Evolutionary conservation across 164 flowering plant species (phyloP).

Genomic region (Liriodendron chinense): DNA sequence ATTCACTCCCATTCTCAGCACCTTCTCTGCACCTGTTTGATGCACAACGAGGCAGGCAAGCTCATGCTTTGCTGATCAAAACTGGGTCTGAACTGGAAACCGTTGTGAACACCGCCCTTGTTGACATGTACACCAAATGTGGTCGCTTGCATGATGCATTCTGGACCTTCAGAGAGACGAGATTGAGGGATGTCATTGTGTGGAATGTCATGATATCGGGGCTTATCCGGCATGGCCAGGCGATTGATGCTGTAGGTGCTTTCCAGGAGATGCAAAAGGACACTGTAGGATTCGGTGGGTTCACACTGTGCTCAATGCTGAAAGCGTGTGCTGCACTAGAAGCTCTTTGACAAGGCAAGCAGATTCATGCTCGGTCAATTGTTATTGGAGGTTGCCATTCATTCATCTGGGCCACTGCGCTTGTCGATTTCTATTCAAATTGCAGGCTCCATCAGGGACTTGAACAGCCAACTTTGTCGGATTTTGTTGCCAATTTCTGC

Average conservation of each 20-base stretch:
- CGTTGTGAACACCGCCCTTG: conserved; percentile 41
- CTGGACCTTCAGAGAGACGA: conserved; percentile 36
- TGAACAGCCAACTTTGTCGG: too few species aligned
- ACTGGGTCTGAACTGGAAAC: conserved; percentile 24
- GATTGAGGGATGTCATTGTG: conserved; percentile 38
- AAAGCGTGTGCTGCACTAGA: conserved; percentile 39
- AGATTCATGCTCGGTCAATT: conserved; percentile 44
- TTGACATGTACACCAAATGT: conserved; percentile 51
- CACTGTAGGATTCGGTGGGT: conserved; percentile 29
- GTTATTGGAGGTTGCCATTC: conserved; percentile 36
- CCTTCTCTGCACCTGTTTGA: conserved; percentile 31
- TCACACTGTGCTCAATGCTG: conserved; percentile 46
- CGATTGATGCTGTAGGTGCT: conserved; percentile 23
- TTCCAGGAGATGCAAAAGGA: conserved; percentile 38
- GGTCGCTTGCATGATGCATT: conserved; percentile 30
- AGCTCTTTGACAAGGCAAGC: conserved; percentile 40
- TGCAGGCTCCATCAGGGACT: conserved; percentile 15
- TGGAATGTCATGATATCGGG: conserved; percentile 43
- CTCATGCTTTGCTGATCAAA: conserved; percentile 45
- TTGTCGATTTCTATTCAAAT: conserved; percentile 43
- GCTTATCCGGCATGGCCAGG: conserved; percentile 33
- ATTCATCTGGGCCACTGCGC: conserved; percentile 39
- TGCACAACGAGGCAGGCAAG: conserved; percentile 31
- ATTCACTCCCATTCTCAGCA: conserved; percentile 41
- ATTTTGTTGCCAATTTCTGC: not conserved